Evolutionary conservation across 208 protist genomes (phyloP).

Genomic region (Wallacemonas sp.): DNA sequence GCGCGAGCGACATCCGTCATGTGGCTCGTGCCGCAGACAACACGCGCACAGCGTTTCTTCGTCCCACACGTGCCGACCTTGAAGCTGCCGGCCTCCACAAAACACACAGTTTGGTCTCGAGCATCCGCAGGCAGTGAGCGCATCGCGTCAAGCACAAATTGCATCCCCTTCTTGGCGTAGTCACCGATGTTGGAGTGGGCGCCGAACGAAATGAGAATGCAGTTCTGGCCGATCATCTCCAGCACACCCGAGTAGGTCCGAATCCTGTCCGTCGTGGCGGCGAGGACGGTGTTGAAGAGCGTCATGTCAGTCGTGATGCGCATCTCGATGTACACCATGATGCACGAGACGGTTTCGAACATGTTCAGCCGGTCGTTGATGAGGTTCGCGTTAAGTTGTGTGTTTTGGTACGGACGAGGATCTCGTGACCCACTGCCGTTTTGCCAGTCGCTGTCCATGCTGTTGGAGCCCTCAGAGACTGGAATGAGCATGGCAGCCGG

Average conservation of each 20-base stretch:
- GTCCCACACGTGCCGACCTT: slow-evolving; percentile 65
- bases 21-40: slow-evolving; percentile 37
- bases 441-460: neutral
- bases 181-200: slow-evolving; percentile 58
- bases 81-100: slow-evolving; percentile 64
- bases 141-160: slow-evolving; percentile 58
- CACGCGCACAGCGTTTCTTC: slow-evolving; percentile 32
- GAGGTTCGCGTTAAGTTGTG: slow-evolving; percentile 61
- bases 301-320: slow-evolving; percentile 36
- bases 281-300: neutral
- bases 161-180: slow-evolving; percentile 52
- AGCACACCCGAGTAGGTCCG: slow-evolving; percentile 48
- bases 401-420: slow-evolving; percentile 19
- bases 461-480: neutral
- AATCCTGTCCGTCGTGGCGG: slow-evolving; percentile 20
- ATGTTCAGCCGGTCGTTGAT: slow-evolving; percentile 62
- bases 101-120: slow-evolving; percentile 40
- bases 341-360: slow-evolving; percentile 44
- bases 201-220: slow-evolving; percentile 62
- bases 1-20: slow-evolving; percentile 41
- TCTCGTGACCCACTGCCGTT: neutral
- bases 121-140: slow-evolving; percentile 22
- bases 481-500: slow-evolving; percentile 40
- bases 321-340: slow-evolving; percentile 57
- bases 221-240: slow-evolving; percentile 48